Percentiles rank a stretch among this genome's conserved stretches.
Evolutionary conservation across 2,329 filamentous ascomycete genomes (phyloP).

Genomic region (Phyllosticta citribraziliensis): DNA sequence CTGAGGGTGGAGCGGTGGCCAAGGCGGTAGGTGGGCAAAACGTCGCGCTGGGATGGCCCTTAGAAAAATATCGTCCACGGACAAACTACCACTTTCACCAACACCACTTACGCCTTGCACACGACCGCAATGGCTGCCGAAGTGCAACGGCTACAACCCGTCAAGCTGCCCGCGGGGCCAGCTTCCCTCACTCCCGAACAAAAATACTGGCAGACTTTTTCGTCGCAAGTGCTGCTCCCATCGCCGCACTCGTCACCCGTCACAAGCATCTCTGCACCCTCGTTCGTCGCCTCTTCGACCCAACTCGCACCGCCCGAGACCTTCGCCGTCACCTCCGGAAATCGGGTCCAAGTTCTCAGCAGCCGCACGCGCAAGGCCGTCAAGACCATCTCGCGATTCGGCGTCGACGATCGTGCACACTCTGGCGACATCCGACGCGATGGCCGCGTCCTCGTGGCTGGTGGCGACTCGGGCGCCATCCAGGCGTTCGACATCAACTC

Average conservation of each 20-base stretch:
- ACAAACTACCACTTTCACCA: not conserved
- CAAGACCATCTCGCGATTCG: slow-evolving; percentile 88
- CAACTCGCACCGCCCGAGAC: slow-evolving; percentile 44
- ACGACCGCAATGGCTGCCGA: slow-evolving; percentile 63
- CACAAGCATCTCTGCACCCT: slow-evolving; percentile 70
- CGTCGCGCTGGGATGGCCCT: not conserved
- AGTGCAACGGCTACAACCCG: slow-evolving; percentile 66
- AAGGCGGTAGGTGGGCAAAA: not conserved
- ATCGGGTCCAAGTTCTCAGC: slow-evolving; percentile 87
- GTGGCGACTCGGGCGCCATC: slow-evolving; percentile 82
- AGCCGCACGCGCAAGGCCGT: slow-evolving; percentile 82
- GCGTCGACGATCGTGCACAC: slow-evolving; percentile 69
- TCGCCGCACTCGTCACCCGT: slow-evolving; percentile 84
- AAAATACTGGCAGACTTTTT: slow-evolving; percentile 92
- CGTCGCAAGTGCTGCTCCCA: slow-evolving; percentile 79
- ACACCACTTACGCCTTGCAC: not conserved
- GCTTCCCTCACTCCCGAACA: slow-evolving; percentile 83
- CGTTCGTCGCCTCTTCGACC: slow-evolving; percentile 36
- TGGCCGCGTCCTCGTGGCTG: slow-evolving; percentile 79
- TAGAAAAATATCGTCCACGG: slow-evolving; percentile 8
- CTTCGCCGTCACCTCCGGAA: slow-evolving; percentile 91
- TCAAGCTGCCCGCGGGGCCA: slow-evolving; percentile 76
- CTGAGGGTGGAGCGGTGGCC: not conserved
- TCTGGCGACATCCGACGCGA: slow-evolving; percentile 82
- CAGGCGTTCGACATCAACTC: slow-evolving; percentile 92